Base-by-base conservation (phyloP, 2,329 filamentous ascomycete genomes). In the Paecilomyces formosus region DNA sequence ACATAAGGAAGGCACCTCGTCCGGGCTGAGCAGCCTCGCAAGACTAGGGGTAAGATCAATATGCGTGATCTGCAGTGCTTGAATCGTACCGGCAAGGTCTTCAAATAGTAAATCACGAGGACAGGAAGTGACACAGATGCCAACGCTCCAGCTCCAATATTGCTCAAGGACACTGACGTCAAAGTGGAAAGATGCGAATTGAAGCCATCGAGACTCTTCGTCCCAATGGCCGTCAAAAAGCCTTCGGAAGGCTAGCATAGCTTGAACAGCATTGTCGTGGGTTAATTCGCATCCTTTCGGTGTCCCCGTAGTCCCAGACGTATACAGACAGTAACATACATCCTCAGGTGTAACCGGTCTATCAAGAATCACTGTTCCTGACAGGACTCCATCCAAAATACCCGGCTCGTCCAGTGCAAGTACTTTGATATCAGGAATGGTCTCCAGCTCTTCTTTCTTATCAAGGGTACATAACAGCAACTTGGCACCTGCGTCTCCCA, bases 161-260 rank as follows among this genome's bases (percentile, higher is more conserved):
- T 96, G 92, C 69, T 97, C 92, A 0, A 97, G 80, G 0, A 97
- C 89, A 1, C 90, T 94, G 3, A 97, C 92, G 66, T 97, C 93
- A 61, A 97, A 97, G 72, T 96, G 93, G 58, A 96, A 90, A 0
- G 91, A 92, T 1, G 93, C 93, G 68, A 97, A 97, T 68, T 97
- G 93, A 0, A 97, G 79, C 88, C 91, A 97, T 59, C 88, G 85
- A 0, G 92, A 95, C 0, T 82, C 70, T 0, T 79, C 66, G 49
- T 88, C 81, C 89, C 91, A 96, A 65, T 90, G 88, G 0, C 82
- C 85, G 4, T 75, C 73, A 68, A 97, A 96, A 0, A 97, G 80
- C 30, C 85, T 78, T 65, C 90, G 87, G 70, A 97, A 97, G 0
- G 92, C 86, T 57, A 93, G 82, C 85, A 97, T 90, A 26, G 91